phyloP scores from a whole-genome alignment of 192 early-diverging fungal genomes.

The Blastocladiella britannica region DNA sequence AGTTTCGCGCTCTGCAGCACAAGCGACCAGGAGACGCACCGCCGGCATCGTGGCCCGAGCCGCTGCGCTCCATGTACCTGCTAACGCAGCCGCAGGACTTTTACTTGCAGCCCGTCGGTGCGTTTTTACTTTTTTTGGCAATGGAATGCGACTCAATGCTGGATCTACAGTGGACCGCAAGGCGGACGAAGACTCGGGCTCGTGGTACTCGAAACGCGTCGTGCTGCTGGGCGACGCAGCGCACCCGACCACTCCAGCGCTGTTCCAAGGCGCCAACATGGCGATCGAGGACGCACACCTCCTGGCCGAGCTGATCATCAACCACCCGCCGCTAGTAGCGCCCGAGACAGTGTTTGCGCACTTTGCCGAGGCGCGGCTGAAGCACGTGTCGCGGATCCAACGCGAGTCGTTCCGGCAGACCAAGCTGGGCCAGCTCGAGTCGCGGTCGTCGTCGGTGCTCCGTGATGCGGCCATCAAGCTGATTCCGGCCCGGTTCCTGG shows the following conservation, averaged over 20 bases:
- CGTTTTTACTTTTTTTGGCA: too few species aligned
- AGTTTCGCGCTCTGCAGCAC: background rate
- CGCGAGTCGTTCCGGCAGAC: background rate
- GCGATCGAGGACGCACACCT: background rate
- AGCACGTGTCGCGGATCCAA: background rate
- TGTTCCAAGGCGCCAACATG: background rate
- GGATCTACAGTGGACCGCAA: background rate
- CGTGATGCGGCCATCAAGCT: background rate
- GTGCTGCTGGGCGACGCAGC: background rate
- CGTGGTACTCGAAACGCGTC: background rate
- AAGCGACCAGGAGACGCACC: background rate
- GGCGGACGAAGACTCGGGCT: background rate
- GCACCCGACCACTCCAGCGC: background rate
- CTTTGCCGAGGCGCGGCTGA: background rate
- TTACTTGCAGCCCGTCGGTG: background rate
- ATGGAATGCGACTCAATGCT: too few species aligned
- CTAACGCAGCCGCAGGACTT: background rate
- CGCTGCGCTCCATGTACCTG: background rate
- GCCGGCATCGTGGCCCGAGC: background rate
- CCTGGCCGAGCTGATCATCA: background rate
- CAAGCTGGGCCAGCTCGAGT: background rate
- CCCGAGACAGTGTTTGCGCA: background rate
- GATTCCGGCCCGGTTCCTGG: background rate
- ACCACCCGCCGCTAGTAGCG: background rate
- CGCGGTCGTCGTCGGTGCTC: background rate